Evolutionary conservation across 1,139 yeast genomes (phyloP).

Genomic region (Hyphopichia pseudoburtonii): DNA sequence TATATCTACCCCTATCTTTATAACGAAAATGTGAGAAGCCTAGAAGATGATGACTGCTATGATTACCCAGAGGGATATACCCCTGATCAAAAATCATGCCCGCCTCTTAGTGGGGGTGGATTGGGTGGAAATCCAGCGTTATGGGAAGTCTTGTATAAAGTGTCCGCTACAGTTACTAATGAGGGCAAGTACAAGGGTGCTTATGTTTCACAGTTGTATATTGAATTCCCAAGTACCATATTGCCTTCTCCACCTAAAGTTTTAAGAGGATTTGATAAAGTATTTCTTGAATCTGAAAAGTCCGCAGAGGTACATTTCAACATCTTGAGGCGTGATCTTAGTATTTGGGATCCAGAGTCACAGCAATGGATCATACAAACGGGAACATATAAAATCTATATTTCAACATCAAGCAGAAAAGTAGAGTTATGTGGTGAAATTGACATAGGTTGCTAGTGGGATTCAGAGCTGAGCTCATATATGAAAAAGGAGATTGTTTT

Average conservation of each 20-base stretch:
- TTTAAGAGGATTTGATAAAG: slow-evolving; percentile 62
- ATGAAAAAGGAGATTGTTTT: too few species aligned
- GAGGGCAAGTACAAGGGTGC: slow-evolving; percentile 52
- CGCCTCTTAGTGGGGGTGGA: slow-evolving; percentile 58
- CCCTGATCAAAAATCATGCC: slow-evolving; percentile 35
- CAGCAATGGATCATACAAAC: slow-evolving; percentile 65
- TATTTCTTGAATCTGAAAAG: slow-evolving; percentile 46
- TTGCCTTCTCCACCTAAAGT: slow-evolving; percentile 49
- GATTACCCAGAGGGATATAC: slow-evolving; percentile 56
- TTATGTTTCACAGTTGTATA: slow-evolving; percentile 56
- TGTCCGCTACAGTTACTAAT: slow-evolving; percentile 49
- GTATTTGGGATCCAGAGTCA: slow-evolving; percentile 56
- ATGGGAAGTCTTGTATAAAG: slow-evolving; percentile 49
- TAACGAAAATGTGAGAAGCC: slow-evolving; percentile 42
- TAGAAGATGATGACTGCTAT: slow-evolving; percentile 39
- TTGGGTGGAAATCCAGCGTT: slow-evolving; percentile 51
- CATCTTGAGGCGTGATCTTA: slow-evolving; percentile 54
- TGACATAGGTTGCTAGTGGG: slow-evolving; percentile 34
- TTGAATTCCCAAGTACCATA: slow-evolving; percentile 51
- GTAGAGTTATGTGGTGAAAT: slow-evolving; percentile 50
- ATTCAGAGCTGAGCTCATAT: too few species aligned
- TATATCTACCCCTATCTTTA: slow-evolving; percentile 52
- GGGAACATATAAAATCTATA: slow-evolving; percentile 54
- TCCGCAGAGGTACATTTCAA: slow-evolving; percentile 41
- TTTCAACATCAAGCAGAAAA: slow-evolving; percentile 55